These are phyloP conservation scores for Ophiosphaerella narmari DNA, from an alignment of 2,329 filamentous ascomycete species.

Conservation along the genomic window DNA sequence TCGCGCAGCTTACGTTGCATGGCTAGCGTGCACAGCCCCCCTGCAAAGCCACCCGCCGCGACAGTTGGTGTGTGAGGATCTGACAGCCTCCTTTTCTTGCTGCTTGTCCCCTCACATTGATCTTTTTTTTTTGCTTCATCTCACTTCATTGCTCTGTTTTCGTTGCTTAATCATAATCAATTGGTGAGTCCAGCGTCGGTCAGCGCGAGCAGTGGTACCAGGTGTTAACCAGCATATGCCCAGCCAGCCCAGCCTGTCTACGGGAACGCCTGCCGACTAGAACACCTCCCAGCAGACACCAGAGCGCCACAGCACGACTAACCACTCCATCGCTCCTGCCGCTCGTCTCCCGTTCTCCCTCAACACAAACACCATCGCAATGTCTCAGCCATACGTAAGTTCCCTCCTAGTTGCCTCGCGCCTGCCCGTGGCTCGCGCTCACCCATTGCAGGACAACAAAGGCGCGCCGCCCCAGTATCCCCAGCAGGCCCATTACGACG, in stretches of 20 bases:
- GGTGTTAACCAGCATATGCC: constrained; percentile 10
- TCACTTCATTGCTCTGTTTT: no score
- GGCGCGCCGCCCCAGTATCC: constrained; percentile 44
- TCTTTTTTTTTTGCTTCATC: no score
- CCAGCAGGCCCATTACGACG: constrained; percentile 33
- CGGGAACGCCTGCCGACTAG: constrained; percentile 13
- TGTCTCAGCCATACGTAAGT: constrained; percentile 33
- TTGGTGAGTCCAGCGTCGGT: no score
- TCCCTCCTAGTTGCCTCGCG: background rate
- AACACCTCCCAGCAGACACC: constrained; percentile 2
- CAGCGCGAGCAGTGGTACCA: background rate
- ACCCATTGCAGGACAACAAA: constrained; percentile 17
- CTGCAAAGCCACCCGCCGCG: no score
- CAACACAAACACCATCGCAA: background rate
- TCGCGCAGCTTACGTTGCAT: background rate
- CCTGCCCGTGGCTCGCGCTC: constrained; percentile 1
- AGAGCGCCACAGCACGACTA: background rate
- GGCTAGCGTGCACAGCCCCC: background rate
- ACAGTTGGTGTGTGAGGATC: no score
- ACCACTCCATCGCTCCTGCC: constrained; percentile 11
- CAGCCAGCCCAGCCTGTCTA: constrained; percentile 10
- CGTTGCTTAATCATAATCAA: no score
- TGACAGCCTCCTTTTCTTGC: no score
- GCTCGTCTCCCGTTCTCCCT: background rate
- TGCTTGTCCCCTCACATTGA: no score